A percentile compares a stretch with the other conserved stretches of the same genome.
Evolutionary conservation across 768 basidiomycete genomes (phyloP).

Genomic region (Leccinum aurantiacum): DNA sequence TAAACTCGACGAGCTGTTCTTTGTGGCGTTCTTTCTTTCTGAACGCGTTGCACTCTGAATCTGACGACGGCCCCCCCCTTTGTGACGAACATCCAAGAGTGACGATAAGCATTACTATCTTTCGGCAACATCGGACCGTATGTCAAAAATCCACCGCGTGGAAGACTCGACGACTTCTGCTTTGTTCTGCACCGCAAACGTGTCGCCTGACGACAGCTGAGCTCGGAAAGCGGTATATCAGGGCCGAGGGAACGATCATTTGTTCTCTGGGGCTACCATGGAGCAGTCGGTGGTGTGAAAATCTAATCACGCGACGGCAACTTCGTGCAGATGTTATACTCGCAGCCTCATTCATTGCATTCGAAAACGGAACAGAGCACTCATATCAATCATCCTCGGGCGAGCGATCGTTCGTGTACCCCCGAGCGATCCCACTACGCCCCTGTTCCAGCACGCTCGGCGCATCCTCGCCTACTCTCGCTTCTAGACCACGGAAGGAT

Average conservation of each 20-base stretch:
- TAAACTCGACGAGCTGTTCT: not conserved
- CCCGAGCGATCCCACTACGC: constrained; percentile 83
- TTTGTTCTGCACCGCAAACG: not conserved
- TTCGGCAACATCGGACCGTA: not conserved
- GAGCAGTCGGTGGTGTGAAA: not conserved
- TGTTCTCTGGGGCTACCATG: not conserved
- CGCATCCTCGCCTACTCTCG: constrained; percentile 70
- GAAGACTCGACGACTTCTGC: too few relatives aligned
- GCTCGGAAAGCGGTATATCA: not conserved
- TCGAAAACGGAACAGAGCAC: not conserved
- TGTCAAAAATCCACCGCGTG: not conserved
- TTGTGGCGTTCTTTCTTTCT: not conserved
- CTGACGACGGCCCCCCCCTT: not conserved
- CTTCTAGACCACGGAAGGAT: constrained; percentile 80
- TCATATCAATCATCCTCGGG: not conserved
- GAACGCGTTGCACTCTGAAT: not conserved
- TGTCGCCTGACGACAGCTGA: not conserved
- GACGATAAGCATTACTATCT: not conserved
- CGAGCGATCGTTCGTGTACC: constrained; percentile 62
- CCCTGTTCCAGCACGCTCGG: constrained; percentile 88
- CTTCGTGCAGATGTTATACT: not conserved
- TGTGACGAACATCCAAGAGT: not conserved
- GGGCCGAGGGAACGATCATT: not conserved
- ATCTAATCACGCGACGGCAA: not conserved
- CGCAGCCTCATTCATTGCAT: not conserved